These are phyloP conservation scores for Picochlorum costavermella DNA, from an alignment of 139 green algal genomes.

Conservation along the genomic window DNA sequence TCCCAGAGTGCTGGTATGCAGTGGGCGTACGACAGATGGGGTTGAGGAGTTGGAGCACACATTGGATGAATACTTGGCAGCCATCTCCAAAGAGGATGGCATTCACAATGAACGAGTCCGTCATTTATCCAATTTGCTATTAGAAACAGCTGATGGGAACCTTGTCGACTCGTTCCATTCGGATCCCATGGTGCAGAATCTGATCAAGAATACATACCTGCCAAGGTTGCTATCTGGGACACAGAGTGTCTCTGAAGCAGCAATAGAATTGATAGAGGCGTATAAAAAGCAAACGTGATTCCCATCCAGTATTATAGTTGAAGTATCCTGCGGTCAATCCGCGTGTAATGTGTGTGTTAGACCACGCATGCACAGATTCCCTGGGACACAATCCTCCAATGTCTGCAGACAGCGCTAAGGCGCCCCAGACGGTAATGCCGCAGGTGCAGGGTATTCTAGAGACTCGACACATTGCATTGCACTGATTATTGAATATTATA, in stretches of 20 bases:
- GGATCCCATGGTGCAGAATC: background rate
- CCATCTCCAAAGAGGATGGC: constrained; percentile 15
- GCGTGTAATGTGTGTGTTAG: background rate
- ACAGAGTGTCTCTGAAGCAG: constrained; percentile 2
- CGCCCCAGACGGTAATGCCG: too few species aligned
- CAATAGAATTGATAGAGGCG: background rate
- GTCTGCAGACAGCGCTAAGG: too few species aligned
- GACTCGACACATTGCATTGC: too few species aligned
- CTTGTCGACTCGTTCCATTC: constrained; percentile 23
- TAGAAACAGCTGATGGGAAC: constrained; percentile 26
- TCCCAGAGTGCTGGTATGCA: constrained; percentile 12
- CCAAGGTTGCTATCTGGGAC: background rate
- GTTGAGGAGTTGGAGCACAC: constrained; percentile 17
- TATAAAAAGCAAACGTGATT: background rate
- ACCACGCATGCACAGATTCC: too few species aligned
- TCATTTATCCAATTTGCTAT: constrained; percentile 20
- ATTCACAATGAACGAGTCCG: constrained; percentile 3
- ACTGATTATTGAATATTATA: too few species aligned
- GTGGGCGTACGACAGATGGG: constrained; percentile 23
- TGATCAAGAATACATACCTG: background rate
- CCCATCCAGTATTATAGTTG: background rate
- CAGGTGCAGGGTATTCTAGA: too few species aligned
- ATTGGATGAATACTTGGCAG: constrained; percentile 20
- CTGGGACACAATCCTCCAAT: too few species aligned
- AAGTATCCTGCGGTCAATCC: background rate